Percentiles rank a stretch among this genome's conserved stretches.
phyloP scores from a whole-genome alignment of 495 filamentous ascomycete species.

The Hamigera avellanea region DNA sequence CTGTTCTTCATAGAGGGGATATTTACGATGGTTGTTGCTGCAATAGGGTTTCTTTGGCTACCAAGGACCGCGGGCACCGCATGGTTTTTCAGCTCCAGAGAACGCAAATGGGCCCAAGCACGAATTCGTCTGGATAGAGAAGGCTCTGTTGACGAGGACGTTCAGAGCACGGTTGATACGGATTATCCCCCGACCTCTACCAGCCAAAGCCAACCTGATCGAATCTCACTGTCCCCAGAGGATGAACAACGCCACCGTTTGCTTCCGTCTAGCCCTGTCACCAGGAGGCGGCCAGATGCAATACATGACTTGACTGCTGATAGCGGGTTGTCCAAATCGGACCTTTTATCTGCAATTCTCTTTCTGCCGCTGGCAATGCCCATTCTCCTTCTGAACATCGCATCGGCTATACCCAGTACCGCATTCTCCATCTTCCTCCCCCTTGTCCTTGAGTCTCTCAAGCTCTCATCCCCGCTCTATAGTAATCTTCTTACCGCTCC shows the following conservation, averaged over 20 bases:
- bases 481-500: conserved; percentile 47
- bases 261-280: no score
- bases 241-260: no score
- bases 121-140: conserved; percentile 17
- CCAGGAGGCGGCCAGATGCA: no score
- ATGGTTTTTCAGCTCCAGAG: conserved; percentile 40
- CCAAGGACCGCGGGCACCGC: conserved; percentile 35
- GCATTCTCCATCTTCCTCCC: conserved; percentile 48
- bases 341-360: conserved; percentile 1
- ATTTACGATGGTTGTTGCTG: conserved; percentile 33
- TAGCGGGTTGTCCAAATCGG: conserved; percentile 1
- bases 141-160: background rate
- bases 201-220: background rate
- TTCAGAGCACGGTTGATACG: no score
- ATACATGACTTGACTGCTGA: conserved; percentile 4
- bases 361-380: conserved; percentile 3
- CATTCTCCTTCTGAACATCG: conserved; percentile 42
- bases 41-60: conserved; percentile 38
- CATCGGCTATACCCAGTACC: conserved; percentile 36
- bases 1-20: conserved; percentile 45
- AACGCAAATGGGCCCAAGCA: conserved; percentile 32
- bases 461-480: conserved; percentile 23
- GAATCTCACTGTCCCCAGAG: background rate
- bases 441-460: conserved; percentile 18
- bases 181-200: no score